Evolutionary conservation across 345 rosid species (phyloP).

Genomic region (Firmiana major): DNA sequence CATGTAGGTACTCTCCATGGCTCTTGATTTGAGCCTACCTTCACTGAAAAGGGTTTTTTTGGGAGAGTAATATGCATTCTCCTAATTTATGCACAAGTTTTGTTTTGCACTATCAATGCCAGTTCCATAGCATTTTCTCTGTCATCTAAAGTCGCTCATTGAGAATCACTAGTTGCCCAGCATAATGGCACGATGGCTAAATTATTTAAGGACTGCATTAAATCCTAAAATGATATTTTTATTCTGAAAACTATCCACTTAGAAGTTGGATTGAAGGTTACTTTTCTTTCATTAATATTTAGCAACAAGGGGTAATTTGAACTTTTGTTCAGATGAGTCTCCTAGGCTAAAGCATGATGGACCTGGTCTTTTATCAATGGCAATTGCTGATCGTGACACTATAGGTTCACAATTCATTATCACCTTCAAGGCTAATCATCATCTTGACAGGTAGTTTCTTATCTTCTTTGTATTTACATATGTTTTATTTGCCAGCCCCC

Average conservation of each 20-base stretch:
- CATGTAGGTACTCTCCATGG: not conserved
- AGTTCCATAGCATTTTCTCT: not conserved
- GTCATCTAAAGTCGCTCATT: not conserved
- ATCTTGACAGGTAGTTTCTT: constrained; percentile 64
- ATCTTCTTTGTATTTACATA: not conserved
- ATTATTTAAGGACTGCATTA: not conserved
- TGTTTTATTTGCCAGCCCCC: not conserved
- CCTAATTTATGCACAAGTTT: not conserved
- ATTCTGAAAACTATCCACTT: not conserved
- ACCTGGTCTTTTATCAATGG: constrained; percentile 82
- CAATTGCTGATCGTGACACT: constrained; percentile 72
- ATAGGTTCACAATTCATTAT: constrained; percentile 82
- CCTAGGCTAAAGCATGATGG: constrained; percentile 80
- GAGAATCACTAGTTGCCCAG: not conserved
- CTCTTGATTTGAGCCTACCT: not conserved
- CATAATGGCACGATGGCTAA: not conserved
- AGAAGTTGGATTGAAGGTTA: not conserved
- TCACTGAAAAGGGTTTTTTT: not conserved
- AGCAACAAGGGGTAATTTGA: constrained; percentile 17
- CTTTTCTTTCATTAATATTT: not conserved
- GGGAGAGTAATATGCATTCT: not conserved
- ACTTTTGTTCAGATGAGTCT: constrained; percentile 61
- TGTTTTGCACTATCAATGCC: not conserved
- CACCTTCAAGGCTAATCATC: constrained; percentile 75
- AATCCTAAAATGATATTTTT: not conserved